phyloP scores from a whole-genome alignment of 2,329 filamentous ascomycete species.

The Endothia cerciana region DNA sequence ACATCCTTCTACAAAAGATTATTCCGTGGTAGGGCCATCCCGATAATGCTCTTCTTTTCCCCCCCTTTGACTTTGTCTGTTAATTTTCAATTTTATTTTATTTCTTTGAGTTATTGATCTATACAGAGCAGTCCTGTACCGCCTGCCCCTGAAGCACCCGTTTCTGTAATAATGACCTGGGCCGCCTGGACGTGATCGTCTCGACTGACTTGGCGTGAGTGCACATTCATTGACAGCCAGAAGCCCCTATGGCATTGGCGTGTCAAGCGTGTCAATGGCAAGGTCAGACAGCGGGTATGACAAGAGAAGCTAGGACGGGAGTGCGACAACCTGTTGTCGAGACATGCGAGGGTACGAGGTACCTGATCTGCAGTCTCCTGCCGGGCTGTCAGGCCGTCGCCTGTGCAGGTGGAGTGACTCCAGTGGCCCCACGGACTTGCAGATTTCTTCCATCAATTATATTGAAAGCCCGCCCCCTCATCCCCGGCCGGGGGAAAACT shows the following conservation, averaged over 20 bases:
- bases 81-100: no score
- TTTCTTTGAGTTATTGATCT: no score
- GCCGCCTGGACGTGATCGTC: neutral
- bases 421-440: constrained; percentile 16
- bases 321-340: constrained; percentile 25
- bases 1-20: neutral
- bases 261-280: constrained; percentile 16
- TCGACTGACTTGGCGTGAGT: neutral
- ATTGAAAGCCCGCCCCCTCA: constrained; percentile 8
- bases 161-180: no score
- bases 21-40: no score
- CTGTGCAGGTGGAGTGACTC: constrained; percentile 28
- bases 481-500: constrained; percentile 19
- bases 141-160: neutral
- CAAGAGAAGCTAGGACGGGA: constrained; percentile 9
- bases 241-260: constrained; percentile 4
- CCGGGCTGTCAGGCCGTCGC: constrained; percentile 2
- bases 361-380: neutral
- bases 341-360: neutral
- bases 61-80: neutral
- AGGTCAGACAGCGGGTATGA: constrained; percentile 12
- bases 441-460: constrained; percentile 30
- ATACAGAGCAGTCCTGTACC: no score
- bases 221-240: neutral
- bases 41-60: no score